phyloP scores from a whole-genome alignment of 116 monocot genomes.

The Iris pallida region DNA sequence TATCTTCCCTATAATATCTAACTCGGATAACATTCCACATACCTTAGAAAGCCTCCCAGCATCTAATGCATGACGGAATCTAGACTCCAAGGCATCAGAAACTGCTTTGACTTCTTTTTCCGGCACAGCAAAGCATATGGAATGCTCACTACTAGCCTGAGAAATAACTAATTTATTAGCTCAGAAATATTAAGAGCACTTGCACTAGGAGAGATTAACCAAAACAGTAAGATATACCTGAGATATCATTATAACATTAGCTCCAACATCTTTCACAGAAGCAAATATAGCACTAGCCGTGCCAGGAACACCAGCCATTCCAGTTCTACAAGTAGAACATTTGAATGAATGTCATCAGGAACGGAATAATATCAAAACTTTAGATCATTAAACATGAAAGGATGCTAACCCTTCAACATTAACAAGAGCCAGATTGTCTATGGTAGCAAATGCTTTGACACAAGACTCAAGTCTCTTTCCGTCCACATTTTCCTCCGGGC shows the following conservation, averaged over 20 bases:
- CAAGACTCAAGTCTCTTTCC: conserved; percentile 31
- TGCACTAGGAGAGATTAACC: neutral
- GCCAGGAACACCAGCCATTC: conserved; percentile 99
- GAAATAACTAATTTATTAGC: conserved; percentile 15
- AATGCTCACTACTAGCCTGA: conserved; percentile 98
- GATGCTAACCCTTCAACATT: conserved; percentile 88
- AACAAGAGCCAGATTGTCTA: conserved; percentile 89
- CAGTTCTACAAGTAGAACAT: conserved; percentile 53
- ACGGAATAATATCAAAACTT: neutral
- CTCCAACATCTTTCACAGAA: conserved; percentile 93
- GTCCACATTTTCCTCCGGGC: conserved; percentile 58
- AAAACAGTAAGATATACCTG: conserved; percentile 50
- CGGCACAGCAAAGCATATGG: conserved; percentile 96
- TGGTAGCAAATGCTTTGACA: conserved; percentile 94
- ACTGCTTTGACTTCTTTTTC: conserved; percentile 85
- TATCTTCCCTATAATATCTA: too few species aligned
- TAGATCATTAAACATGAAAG: conserved; percentile 3
- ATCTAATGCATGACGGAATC: conserved; percentile 76
- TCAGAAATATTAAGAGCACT: neutral
- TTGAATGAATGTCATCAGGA: neutral
- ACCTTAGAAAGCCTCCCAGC: conserved; percentile 95
- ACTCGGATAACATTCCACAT: neutral
- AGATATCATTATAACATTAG: conserved; percentile 99
- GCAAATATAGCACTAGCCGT: conserved; percentile 94
- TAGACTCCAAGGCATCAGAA: conserved; percentile 43